These are phyloP conservation scores for Coix lacrymajobi DNA, from an alignment of 176 grass and related monocot species.

Conservation along the genomic window DNA sequence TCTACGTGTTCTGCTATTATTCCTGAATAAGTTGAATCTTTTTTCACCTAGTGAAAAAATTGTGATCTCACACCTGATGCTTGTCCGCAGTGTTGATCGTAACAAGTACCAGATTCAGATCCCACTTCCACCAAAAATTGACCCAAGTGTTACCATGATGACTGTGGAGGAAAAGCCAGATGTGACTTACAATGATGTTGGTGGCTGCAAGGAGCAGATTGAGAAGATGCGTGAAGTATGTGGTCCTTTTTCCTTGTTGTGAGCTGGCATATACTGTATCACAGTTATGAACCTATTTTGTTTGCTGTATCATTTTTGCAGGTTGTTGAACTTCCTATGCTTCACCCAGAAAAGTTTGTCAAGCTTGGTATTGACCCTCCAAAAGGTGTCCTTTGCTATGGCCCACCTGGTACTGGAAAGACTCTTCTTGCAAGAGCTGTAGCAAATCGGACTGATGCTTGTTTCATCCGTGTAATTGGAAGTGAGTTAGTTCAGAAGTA, in stretches of 20 bases:
- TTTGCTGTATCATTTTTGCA: constrained; percentile 15
- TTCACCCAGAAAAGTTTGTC: constrained; percentile 97
- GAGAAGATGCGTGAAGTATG: constrained; percentile 96
- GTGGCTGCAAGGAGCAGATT: constrained; percentile 93
- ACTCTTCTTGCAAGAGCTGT: constrained; percentile 94
- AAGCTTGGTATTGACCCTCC: constrained; percentile 94
- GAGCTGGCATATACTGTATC: neutral
- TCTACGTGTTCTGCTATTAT: neutral
- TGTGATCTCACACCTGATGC: constrained; percentile 13
- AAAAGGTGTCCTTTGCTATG: constrained; percentile 88
- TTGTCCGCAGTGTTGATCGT: constrained; percentile 70
- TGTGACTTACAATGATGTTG: constrained; percentile 94
- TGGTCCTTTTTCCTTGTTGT: neutral
- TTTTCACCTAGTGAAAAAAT: neutral
- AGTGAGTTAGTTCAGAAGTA: constrained; percentile 94
- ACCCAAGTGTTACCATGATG: constrained; percentile 98
- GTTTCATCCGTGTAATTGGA: constrained; percentile 95
- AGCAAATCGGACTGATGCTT: constrained; percentile 89
- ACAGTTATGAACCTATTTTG: neutral
- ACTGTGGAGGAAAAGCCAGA: constrained; percentile 96
- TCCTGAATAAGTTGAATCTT: neutral
- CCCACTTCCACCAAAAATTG: constrained; percentile 86
- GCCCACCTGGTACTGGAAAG: constrained; percentile 88
- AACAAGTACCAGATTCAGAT: constrained; percentile 97
- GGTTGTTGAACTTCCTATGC: constrained; percentile 97